These are phyloP conservation scores for Zymoseptoria tritici DNA, from an alignment of 2,329 filamentous ascomycete species.

Conservation along the genomic window DNA sequence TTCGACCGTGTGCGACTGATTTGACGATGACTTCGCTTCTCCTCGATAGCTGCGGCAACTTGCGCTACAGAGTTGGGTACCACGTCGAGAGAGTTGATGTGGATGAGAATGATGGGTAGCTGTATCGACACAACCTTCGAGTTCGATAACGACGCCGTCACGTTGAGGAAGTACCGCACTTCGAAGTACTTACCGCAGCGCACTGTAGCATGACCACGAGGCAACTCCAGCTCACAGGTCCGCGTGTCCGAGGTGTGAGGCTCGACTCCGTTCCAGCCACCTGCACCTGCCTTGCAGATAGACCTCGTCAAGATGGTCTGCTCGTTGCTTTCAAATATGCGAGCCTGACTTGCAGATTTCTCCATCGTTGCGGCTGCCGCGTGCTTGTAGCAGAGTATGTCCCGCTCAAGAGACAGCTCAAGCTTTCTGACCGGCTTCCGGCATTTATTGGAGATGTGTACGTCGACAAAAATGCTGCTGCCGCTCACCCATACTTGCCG, in stretches of 20 bases:
- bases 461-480: slow-evolving; percentile 47
- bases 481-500: slow-evolving; percentile 54
- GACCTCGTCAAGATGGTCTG: slow-evolving; percentile 40
- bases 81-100: slow-evolving; percentile 52
- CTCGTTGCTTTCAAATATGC: slow-evolving; percentile 47
- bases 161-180: slow-evolving; percentile 49
- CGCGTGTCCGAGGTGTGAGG: slow-evolving; percentile 40
- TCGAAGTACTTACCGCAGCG: slow-evolving; percentile 51
- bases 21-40: slow-evolving; percentile 32
- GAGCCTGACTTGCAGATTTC: slow-evolving; percentile 43
- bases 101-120: slow-evolving; percentile 49
- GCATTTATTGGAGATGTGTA: slow-evolving; percentile 45
- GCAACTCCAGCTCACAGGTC: slow-evolving; percentile 44
- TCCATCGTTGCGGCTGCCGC: slow-evolving; percentile 41
- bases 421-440: slow-evolving; percentile 44
- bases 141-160: slow-evolving; percentile 40
- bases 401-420: slow-evolving; percentile 46
- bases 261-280: slow-evolving; percentile 43
- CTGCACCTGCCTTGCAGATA: slow-evolving; percentile 35
- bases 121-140: slow-evolving; percentile 47
- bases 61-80: slow-evolving; percentile 49
- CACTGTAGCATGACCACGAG: slow-evolving; percentile 45
- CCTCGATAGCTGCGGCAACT: slow-evolving; percentile 49
- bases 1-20: slow-evolving; percentile 7
- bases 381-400: slow-evolving; percentile 46